These are phyloP conservation scores for Poteriospumella lacustris DNA, from an alignment of 108 stramenopile species.

Conservation along the genomic window DNA sequence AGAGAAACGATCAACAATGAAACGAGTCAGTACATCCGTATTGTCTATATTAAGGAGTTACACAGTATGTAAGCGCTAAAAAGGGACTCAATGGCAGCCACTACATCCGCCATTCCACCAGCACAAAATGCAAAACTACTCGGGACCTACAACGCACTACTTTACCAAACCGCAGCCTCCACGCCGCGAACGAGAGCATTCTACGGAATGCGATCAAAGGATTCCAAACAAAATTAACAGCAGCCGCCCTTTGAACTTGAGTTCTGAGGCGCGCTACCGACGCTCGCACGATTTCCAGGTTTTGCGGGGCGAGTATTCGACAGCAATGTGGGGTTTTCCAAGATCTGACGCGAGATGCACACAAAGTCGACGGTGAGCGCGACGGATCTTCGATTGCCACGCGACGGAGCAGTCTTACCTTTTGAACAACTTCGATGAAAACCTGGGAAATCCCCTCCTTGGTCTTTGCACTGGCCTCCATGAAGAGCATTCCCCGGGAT, in stretches of 20 bases:
- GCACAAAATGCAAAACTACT: too few relatives aligned
- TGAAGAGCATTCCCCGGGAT: constrained; percentile 86
- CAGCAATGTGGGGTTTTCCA: constrained; percentile 87
- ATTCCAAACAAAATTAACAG: too few relatives aligned
- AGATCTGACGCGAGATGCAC: constrained; percentile 46
- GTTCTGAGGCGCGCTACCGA: not conserved
- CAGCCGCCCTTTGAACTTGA: constrained; percentile 16
- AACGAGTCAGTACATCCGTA: too few relatives aligned
- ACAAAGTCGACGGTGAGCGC: not conserved
- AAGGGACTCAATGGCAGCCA: too few relatives aligned
- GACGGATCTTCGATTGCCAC: not conserved
- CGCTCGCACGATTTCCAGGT: not conserved
- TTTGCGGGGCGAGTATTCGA: constrained; percentile 67
- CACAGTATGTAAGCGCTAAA: too few relatives aligned
- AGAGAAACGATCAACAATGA: too few relatives aligned
- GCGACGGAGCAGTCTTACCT: constrained; percentile 32
- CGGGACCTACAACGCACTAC: too few relatives aligned
- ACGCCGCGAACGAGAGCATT: too few relatives aligned
- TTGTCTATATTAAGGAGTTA: too few relatives aligned
- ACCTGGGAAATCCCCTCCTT: constrained; percentile 78
- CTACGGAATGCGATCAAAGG: too few relatives aligned
- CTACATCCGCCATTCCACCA: too few relatives aligned
- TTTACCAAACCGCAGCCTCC: too few relatives aligned
- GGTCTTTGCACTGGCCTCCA: constrained; percentile 90
- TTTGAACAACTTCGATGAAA: constrained; percentile 90